Percentiles rank a stretch among this genome's conserved stretches.
Evolutionary conservation across 345 rosid genomes (phyloP).

Genomic region (Nasturtium officinale): DNA sequence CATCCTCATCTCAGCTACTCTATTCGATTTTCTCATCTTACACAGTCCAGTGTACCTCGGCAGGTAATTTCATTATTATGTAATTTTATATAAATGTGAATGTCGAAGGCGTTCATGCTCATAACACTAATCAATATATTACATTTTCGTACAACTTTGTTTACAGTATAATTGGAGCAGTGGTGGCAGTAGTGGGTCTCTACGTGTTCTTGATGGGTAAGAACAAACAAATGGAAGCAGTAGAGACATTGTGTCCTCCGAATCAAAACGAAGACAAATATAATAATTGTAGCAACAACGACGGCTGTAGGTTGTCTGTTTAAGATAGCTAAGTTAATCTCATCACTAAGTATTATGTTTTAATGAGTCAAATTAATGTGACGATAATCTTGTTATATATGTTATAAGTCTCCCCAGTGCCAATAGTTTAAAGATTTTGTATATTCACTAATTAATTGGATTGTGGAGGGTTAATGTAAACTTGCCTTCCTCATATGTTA

Average conservation of each 20-base stretch:
- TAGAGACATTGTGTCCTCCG: background rate
- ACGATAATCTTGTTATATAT: background rate
- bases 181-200: slow-evolving; percentile 58
- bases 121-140: too few species aligned
- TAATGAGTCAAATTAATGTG: background rate
- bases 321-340: background rate
- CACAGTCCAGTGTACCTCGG: slow-evolving; percentile 64
- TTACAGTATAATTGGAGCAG: slow-evolving; percentile 66
- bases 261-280: slow-evolving; percentile 20
- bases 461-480: background rate
- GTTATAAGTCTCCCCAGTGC: background rate
- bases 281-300: background rate
- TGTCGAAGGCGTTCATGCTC: background rate
- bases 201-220: slow-evolving; percentile 50
- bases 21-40: slow-evolving; percentile 59
- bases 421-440: background rate
- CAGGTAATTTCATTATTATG: slow-evolving; percentile 43
- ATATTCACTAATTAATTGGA: background rate
- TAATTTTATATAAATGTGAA: background rate
- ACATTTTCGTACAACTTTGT: background rate
- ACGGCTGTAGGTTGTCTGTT: slow-evolving; percentile 17
- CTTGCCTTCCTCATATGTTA: background rate
- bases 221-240: slow-evolving; percentile 44
- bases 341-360: background rate
- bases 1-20: slow-evolving; percentile 57